phyloP scores from a whole-genome alignment of 139 green algal genomes.

The Chlamydomonas schloesseri region DNA sequence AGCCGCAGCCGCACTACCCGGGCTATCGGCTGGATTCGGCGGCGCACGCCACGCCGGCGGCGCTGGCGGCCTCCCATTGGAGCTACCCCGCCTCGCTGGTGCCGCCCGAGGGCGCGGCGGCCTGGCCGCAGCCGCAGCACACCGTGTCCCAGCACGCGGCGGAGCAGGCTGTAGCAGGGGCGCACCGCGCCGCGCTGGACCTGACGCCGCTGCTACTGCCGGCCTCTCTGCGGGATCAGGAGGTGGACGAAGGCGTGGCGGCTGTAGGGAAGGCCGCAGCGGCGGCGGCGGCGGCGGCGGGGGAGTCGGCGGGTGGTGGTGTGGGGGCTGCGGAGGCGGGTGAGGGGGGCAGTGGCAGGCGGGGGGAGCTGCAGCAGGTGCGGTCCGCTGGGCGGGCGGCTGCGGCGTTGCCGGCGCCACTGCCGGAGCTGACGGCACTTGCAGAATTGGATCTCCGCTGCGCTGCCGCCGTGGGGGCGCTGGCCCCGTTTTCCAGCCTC shows the following conservation, averaged over 20 bases:
- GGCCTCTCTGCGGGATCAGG: too few species aligned
- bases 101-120: neutral
- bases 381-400: too few species aligned
- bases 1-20: too few species aligned
- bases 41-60: neutral
- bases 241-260: too few species aligned
- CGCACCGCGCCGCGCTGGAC: neutral
- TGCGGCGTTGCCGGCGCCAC: too few species aligned
- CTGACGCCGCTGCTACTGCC: neutral
- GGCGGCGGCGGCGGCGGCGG: neutral
- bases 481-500: neutral
- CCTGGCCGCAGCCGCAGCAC: neutral
- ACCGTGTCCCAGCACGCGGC: neutral
- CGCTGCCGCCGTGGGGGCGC: neutral
- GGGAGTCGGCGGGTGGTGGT: neutral
- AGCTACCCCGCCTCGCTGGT: conserved; percentile 15
- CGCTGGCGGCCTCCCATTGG: neutral
- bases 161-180: neutral
- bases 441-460: neutral
- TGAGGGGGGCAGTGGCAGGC: too few species aligned
- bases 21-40: neutral
- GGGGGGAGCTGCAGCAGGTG: too few species aligned
- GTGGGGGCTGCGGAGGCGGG: too few species aligned
- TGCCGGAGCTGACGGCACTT: neutral
- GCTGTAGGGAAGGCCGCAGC: neutral